Evolutionary conservation across 257 asterid species (phyloP), one percentile per base, ranked within the genome.

Genomic region (Buddleja alternifolia): DNA sequence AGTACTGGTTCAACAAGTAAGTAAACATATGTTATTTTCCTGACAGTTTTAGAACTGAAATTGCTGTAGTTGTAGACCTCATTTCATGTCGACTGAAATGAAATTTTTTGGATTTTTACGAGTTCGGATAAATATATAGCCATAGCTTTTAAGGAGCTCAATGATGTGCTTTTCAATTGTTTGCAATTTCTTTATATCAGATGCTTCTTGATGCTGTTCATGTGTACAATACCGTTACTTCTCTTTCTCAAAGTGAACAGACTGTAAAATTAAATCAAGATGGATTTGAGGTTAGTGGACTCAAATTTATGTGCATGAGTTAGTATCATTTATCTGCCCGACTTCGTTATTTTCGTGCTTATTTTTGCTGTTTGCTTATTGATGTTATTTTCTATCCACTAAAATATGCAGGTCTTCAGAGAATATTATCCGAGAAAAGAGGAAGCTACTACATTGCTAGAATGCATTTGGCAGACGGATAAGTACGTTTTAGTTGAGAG

Each of bases 1-100:
- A 66, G 97, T 91, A 63, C 80, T 91, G 72, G 78, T 86, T 83
- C 99, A 94, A 74, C 97, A 94, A 66, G 98, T 89, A 84, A 84
- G 87, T n/a, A n/a, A n/a, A n/a, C 44, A 50, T 67, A 42, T 54
- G 34, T 19, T 20, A 17, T 66, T 52, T 46, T 29, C 47, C 55
- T 7, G 55, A 39, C 37, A 6, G n/a, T 47, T 29, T 59, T 37
- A n/a, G 21, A 20, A 7, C 24, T 70, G 24, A 41, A 57, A n/a
- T 41, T 63, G 59, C 70, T 57, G 34, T n/a, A 24, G 14, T 34
- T 40, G 45, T 17, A 10, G n/a, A 64, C 16, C 50, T 52, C 34
- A 5, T 34, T 11, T 15, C 60, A 37, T 21, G 21, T 41, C 24
- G 17, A n/a, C n/a, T n/a, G n/a, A n/a, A n/a, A n/a, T n/a, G n/a